Evolutionary conservation across 2,329 filamentous ascomycete genomes (phyloP), one percentile per base, ranked within the genome.

Genomic region (Xylariaceae sp.): DNA sequence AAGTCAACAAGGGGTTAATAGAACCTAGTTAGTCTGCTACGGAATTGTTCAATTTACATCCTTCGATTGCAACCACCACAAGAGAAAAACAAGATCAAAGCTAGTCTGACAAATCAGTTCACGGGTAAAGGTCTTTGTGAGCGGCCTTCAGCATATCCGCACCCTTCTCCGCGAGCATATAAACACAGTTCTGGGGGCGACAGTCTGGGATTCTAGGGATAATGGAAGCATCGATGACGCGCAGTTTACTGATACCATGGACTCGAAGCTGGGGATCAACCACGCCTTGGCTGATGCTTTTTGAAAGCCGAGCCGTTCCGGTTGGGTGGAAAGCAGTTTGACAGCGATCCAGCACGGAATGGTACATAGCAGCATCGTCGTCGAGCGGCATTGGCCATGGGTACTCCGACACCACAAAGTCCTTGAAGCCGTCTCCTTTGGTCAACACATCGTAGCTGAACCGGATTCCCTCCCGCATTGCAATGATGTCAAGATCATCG

Each of bases 241-340:
- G 70, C 2, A 82, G 67, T 19, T 70, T 72, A 42, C 72, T 69
- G 38, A 80, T 62, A 0, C 77, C 78, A 48, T 76, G 71, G 3
- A 82, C 77, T 44, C 67, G 70, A 1, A 82, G 69, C 44, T 62
- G 61, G 12, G 65, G 57, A 54, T 80, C 73, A 1, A 80, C 75
- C 0, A 77, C 76, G 22, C 75, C 76, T 47, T 79, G 67, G 4
- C 68, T 47, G 47, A 80, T 72, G 52, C 60, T 62, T 62, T 76
- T 75, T 6, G 69, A 73, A 10, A 83, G 66, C 17, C 79, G 72
- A 5, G 67, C 62, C 6, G 75, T 80, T 37, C 80, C 78, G 41
- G 76, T 80, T 3, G 78, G 77, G 53, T 81, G 76, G 65, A 78
- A 82, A 0, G 69, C 72, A 3, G 79, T 83, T 64, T 83, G 77